Conservation (phyloP, 192 early-diverging fungal genomes). For the Entomortierella parvispora region DNA sequence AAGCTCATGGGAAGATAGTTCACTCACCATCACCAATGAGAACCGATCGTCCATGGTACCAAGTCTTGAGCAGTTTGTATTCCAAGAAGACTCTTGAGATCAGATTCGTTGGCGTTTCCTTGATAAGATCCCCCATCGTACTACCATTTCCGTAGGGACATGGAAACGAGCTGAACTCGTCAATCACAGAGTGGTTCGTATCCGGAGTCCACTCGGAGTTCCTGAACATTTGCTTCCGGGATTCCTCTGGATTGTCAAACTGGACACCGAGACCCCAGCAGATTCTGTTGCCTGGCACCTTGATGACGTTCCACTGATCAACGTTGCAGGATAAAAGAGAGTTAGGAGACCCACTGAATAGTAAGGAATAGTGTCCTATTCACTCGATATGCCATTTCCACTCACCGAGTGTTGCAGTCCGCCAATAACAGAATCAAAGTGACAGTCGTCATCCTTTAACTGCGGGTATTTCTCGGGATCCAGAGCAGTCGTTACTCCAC, state of each 20-base stretch:
- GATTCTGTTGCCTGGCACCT: constrained; percentile 14
- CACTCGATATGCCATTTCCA: too few species aligned
- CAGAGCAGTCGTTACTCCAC: constrained; percentile 9
- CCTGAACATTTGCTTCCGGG: constrained; percentile 5
- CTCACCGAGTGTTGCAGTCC: constrained; percentile 5
- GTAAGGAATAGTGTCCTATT: neutral
- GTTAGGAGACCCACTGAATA: neutral
- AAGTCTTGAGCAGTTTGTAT: constrained; percentile 33
- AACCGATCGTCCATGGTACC: too few species aligned
- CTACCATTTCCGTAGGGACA: constrained; percentile 18
- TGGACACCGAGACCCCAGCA: constrained; percentile 15
- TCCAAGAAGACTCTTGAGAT: constrained; percentile 33
- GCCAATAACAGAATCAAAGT: constrained; percentile 13
- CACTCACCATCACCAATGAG: too few species aligned
- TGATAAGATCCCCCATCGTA: constrained; percentile 22
- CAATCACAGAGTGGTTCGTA: constrained; percentile 12
- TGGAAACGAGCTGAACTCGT: constrained; percentile 1
- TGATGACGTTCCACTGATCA: constrained; percentile 19
- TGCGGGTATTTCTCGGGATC: constrained; percentile 15
- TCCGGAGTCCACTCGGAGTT: constrained; percentile 34
- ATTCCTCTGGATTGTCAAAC: constrained; percentile 4
- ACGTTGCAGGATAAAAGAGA: neutral
- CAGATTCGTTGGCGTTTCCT: constrained; percentile 14
- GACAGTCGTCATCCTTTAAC: constrained; percentile 15
- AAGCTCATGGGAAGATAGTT: too few species aligned